Percentiles rank a stretch among this genome's conserved stretches.
phyloP scores from a whole-genome alignment of 225 moss, liverwort and hornwort species.

The Neckera pumila region DNA sequence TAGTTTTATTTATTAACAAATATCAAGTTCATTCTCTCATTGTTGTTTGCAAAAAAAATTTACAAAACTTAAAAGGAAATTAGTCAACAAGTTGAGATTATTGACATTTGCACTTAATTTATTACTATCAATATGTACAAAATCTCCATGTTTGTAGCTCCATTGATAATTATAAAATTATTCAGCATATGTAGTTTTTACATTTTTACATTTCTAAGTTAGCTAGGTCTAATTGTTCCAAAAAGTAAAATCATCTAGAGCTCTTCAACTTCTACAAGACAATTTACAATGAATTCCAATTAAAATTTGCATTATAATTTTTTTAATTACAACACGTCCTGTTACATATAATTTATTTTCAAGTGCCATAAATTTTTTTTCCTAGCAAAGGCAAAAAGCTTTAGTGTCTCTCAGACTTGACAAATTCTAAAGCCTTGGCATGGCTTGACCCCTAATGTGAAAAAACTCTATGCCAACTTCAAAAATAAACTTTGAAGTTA shows the following conservation, averaged over 20 bases:
- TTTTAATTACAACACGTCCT: not conserved
- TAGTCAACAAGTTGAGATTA: not conserved
- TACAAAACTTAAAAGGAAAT: not conserved
- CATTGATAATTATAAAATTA: not conserved
- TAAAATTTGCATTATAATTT: no score
- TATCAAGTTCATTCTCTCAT: not conserved
- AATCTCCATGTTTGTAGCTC: not conserved
- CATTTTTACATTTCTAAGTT: not conserved
- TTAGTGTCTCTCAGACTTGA: not conserved
- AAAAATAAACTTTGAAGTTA: not conserved
- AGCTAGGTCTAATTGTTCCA: not conserved
- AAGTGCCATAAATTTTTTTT: not conserved
- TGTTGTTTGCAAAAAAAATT: not conserved
- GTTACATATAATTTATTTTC: not conserved
- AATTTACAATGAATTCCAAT: not conserved
- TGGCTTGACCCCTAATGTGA: no score
- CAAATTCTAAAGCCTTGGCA: fast-evolving
- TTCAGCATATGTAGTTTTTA: no score
- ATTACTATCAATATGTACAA: fast-evolving
- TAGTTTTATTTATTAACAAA: no score
- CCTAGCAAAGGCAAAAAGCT: no score
- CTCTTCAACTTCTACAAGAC: not conserved
- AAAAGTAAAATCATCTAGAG: no score
- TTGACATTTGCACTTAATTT: not conserved
- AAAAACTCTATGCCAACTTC: not conserved